A percentile compares a stretch with the other conserved stretches of the same genome.
These are phyloP conservation scores for Pisolithus thermaeus DNA, from an alignment of 1,284 basidiomycete species.

Conservation along the genomic window DNA sequence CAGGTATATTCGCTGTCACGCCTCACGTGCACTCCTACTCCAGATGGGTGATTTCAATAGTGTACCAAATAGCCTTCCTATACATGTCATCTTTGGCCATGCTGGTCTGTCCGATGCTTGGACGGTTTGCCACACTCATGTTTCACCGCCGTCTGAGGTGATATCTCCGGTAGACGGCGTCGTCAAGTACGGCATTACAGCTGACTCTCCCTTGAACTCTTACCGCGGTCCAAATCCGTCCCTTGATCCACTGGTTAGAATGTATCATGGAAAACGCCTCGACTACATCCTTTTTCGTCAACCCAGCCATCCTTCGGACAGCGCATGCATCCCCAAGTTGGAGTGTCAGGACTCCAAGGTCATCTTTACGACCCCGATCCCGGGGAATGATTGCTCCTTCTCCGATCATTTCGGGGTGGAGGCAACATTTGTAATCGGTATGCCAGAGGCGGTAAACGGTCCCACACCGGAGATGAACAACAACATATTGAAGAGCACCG, in stretches of 20 bases:
- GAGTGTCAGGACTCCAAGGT: slow-evolving; percentile 61
- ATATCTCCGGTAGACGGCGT: slow-evolving; percentile 49
- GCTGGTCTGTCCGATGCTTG: slow-evolving; percentile 76
- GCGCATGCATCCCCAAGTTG: slow-evolving; percentile 37
- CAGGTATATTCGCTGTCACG: neutral
- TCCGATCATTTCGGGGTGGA: slow-evolving; percentile 96
- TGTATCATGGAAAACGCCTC: slow-evolving; percentile 83
- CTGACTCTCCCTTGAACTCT: slow-evolving; percentile 89
- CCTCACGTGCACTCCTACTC: slow-evolving; percentile 13
- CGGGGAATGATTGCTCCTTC: slow-evolving; percentile 75
- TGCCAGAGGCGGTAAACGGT: slow-evolving; percentile 20
- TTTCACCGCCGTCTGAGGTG: slow-evolving; percentile 32
- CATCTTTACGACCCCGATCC: slow-evolving; percentile 70
- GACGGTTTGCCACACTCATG: slow-evolving; percentile 54
- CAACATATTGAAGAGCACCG: slow-evolving; percentile 13
- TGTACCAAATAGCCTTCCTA: slow-evolving; percentile 79
- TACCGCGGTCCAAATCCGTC: slow-evolving; percentile 76
- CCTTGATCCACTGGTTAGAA: slow-evolving; percentile 49
- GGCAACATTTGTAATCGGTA: slow-evolving; percentile 62
- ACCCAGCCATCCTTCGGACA: slow-evolving; percentile 39
- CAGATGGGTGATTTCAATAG: slow-evolving; percentile 95
- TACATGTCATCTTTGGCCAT: slow-evolving; percentile 78
- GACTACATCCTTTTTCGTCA: slow-evolving; percentile 93
- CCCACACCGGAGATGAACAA: slow-evolving; percentile 11
- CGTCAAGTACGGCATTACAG: slow-evolving; percentile 76